Percentiles rank a stretch among this genome's conserved stretches.
These are phyloP conservation scores for Boletus rubescentipes DNA, from an alignment of 768 basidiomycete species.

Conservation along the genomic window DNA sequence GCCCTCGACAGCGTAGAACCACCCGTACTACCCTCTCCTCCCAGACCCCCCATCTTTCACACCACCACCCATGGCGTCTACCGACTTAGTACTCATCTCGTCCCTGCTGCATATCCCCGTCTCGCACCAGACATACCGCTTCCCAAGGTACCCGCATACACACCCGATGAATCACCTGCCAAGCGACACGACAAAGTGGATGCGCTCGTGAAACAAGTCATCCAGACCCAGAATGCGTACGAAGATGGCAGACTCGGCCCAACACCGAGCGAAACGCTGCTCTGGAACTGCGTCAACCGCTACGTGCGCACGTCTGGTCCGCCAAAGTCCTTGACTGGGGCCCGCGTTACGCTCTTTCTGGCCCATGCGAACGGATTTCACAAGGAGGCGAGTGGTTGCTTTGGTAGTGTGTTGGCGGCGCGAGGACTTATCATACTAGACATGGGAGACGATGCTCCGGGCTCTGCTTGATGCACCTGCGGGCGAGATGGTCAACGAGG, in stretches of 20 bases:
- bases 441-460: constrained; percentile 71
- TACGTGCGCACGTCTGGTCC: constrained; percentile 41
- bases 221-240: constrained; percentile 14
- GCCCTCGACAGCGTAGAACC: background rate
- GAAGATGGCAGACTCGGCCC: constrained; percentile 16
- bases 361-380: constrained; percentile 87
- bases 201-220: constrained; percentile 19
- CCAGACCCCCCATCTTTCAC: constrained; percentile 21
- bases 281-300: constrained; percentile 76
- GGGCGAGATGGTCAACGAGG: constrained; percentile 54
- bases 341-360: constrained; percentile 61
- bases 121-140: constrained; percentile 23
- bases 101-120: constrained; percentile 31
- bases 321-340: background rate
- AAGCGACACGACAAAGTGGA: constrained; percentile 13
- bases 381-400: constrained; percentile 64
- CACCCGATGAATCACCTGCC: background rate
- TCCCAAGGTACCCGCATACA: constrained; percentile 18
- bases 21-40: constrained; percentile 22
- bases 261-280: constrained; percentile 28
- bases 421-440: constrained; percentile 41
- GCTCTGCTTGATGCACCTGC: constrained; percentile 47
- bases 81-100: constrained; percentile 28
- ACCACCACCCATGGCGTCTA: constrained; percentile 16
- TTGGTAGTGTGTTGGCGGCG: background rate